Evolutionary conservation across 169 alveolate genomes (phyloP).

Genomic region (Eimeria maxima): DNA sequence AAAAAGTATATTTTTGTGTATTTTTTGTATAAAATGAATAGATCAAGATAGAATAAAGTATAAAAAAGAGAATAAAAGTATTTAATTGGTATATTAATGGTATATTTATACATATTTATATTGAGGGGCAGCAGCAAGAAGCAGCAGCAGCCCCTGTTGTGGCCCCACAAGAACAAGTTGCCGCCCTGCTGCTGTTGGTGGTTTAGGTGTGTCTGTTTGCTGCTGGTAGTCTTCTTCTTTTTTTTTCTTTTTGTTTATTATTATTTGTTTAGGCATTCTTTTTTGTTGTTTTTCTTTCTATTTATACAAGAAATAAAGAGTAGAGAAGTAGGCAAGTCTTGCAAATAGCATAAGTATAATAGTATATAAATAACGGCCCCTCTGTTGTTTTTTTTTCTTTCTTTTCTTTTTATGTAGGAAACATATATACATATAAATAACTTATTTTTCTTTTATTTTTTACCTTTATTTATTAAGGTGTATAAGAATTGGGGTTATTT

Average conservation of each 20-base stretch:
- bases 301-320: no score
- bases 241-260: not conserved
- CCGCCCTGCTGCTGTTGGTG: not conserved
- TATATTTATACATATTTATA: not conserved
- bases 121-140: not conserved
- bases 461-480: no score
- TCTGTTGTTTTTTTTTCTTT: no score
- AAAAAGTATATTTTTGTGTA: not conserved
- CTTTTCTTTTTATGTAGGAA: not conserved
- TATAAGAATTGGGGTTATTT: no score
- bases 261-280: not conserved
- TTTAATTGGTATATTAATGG: not conserved
- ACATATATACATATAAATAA: no score
- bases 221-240: not conserved
- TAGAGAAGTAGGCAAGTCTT: no score
- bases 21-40: not conserved
- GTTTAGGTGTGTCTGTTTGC: conserved; percentile 30
- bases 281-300: not conserved
- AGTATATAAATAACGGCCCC: no score
- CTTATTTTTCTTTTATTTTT: no score
- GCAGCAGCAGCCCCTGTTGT: conserved; percentile 9
- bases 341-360: no score
- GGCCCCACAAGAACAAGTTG: not conserved
- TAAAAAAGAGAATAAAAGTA: not conserved
- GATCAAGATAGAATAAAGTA: not conserved